Evolutionary conservation across 2,329 filamentous ascomycete genomes (phyloP).

Genomic region (Cucurbitaria berberidis): DNA sequence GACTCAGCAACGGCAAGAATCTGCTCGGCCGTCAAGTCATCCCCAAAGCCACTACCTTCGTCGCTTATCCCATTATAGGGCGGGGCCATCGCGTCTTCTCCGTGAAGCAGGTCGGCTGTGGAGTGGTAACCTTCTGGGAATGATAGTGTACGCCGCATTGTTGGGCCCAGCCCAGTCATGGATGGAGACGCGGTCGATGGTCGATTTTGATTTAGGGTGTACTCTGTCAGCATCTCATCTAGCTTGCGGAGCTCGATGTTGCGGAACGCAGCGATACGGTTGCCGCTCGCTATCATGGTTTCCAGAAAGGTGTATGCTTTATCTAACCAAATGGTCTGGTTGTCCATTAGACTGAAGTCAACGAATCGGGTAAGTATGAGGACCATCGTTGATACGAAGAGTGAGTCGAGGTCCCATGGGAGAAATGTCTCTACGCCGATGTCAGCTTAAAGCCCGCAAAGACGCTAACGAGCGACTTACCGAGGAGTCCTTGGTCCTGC

Average conservation of each 20-base stretch:
- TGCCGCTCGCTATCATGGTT: conserved; percentile 56
- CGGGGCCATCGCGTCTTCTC: conserved; percentile 15
- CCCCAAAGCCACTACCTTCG: conserved; percentile 37
- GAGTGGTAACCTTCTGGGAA: conserved; percentile 15
- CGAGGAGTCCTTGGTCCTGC: conserved; percentile 55
- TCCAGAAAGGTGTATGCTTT: conserved; percentile 55
- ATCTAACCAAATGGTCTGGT: conserved; percentile 48
- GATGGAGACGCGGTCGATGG: conserved; percentile 6
- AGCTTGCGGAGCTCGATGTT: conserved; percentile 56
- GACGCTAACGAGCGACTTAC: conserved; percentile 33
- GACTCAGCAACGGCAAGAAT: conserved; percentile 58
- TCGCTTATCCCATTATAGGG: conserved; percentile 27
- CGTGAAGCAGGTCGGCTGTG: conserved; percentile 12
- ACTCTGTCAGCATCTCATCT: conserved; percentile 47
- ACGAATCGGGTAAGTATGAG: conserved; percentile 47
- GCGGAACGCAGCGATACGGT: conserved; percentile 54
- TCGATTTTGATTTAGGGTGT: conserved; percentile 24
- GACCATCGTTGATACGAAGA: conserved; percentile 54
- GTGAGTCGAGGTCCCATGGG: conserved; percentile 56
- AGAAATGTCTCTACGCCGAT: conserved; percentile 54
- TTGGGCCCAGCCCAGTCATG: conserved; percentile 1
- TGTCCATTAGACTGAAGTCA: conserved; percentile 45
- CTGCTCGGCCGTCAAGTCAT: conserved; percentile 54
- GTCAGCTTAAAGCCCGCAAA: conserved; percentile 3
- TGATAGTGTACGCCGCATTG: conserved; percentile 6